These are phyloP conservation scores for Xylaria multiplex DNA, from an alignment of 2,329 filamentous ascomycete genomes.

Conservation along the genomic window DNA sequence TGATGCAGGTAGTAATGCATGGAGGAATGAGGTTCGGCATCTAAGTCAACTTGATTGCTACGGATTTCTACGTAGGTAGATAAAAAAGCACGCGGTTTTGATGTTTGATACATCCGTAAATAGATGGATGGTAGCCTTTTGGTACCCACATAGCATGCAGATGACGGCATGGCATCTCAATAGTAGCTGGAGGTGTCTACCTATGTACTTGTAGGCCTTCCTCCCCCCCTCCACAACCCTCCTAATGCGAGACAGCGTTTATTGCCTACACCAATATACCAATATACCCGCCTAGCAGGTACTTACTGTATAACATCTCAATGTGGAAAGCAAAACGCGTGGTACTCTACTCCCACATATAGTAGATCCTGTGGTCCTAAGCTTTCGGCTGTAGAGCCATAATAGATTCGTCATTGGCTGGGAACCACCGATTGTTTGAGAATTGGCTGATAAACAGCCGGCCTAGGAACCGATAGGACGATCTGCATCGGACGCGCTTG, in stretches of 20 bases:
- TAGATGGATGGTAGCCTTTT: neutral
- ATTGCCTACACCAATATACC: neutral
- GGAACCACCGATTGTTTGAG: slow-evolving; percentile 15
- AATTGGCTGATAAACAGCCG: slow-evolving; percentile 11
- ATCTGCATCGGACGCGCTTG: slow-evolving; percentile 7
- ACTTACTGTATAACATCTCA: neutral
- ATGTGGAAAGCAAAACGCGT: slow-evolving; percentile 17
- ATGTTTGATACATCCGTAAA: neutral
- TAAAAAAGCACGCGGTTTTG: neutral
- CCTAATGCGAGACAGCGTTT: neutral
- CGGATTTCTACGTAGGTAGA: neutral
- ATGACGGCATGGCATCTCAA: slow-evolving; percentile 5
- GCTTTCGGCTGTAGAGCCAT: slow-evolving; percentile 18
- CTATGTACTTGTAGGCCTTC: too few species aligned
- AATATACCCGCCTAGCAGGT: too few species aligned
- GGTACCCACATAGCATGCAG: slow-evolving; percentile 7
- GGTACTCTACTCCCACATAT: too few species aligned
- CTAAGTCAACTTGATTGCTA: neutral
- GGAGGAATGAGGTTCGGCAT: slow-evolving; percentile 13
- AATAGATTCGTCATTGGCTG: slow-evolving; percentile 1
- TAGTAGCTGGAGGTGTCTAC: too few species aligned
- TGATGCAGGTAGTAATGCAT: slow-evolving; percentile 15
- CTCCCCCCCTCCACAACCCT: too few species aligned
- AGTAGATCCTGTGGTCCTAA: too few species aligned
- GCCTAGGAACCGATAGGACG: slow-evolving; percentile 2